Evolutionary conservation across 176 grass and related monocot species (phyloP).

Genomic region (Cenchrus purpureus): DNA sequence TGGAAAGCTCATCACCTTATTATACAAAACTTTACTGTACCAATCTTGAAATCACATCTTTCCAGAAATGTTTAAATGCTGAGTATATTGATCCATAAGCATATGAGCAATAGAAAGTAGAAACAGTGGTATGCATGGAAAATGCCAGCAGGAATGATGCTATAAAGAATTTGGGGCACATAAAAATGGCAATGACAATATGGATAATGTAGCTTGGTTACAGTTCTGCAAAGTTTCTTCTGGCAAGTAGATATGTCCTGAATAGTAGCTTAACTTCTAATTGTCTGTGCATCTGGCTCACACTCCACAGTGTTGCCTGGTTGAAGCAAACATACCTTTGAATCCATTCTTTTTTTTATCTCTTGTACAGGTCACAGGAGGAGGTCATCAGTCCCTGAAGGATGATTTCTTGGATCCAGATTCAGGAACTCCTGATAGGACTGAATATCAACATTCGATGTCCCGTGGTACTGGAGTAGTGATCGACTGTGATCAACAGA

Average conservation of each 20-base stretch:
- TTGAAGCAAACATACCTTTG: conserved; percentile 20
- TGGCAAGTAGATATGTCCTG: conserved; percentile 3
- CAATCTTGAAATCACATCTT: background rate
- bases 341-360: conserved; percentile 25
- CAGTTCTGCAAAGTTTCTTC: conserved; percentile 16
- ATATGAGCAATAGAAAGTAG: background rate
- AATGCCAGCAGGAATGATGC: background rate
- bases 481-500: conserved; percentile 31
- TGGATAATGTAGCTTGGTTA: background rate
- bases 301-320: conserved; percentile 12
- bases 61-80: background rate
- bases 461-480: conserved; percentile 23
- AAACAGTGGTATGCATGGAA: background rate
- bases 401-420: conserved; percentile 40
- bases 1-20: conserved; percentile 1
- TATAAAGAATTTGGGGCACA: background rate
- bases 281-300: conserved; percentile 29
- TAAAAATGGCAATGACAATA: background rate
- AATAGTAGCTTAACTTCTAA: background rate
- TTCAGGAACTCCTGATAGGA: conserved; percentile 43
- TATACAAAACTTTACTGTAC: background rate
- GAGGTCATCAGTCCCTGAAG: conserved; percentile 43
- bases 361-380: conserved; percentile 70
- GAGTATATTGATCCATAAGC: background rate
- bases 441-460: conserved; percentile 33